Percentiles rank a stretch among this genome's conserved stretches.
These are phyloP conservation scores for Sphaceloma murrayae DNA, from an alignment of 2,329 filamentous ascomycete genomes.

Conservation along the genomic window DNA sequence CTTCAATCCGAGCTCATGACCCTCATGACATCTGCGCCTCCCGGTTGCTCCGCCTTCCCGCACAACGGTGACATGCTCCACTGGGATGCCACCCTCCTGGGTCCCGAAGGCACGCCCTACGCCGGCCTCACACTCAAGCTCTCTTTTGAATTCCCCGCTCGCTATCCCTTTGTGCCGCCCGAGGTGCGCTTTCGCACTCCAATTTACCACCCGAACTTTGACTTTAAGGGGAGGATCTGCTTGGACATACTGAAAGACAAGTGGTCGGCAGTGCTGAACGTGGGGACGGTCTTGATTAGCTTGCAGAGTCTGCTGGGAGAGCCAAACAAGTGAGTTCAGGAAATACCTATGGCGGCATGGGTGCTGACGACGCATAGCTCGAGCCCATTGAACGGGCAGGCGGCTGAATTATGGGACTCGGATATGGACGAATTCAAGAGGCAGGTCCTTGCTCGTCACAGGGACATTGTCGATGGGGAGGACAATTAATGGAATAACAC, in stretches of 20 bases:
- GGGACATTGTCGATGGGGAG: conserved; percentile 44
- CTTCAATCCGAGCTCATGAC: conserved; percentile 97
- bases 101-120: conserved; percentile 86
- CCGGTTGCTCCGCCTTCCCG: conserved; percentile 91
- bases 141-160: conserved; percentile 77
- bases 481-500: conserved; percentile 14
- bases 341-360: background rate
- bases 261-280: conserved; percentile 97
- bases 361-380: conserved; percentile 47
- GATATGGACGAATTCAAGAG: conserved; percentile 80
- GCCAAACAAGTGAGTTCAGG: conserved; percentile 78
- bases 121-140: conserved; percentile 83
- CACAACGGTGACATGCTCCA: conserved; percentile 81
- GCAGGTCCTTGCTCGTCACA: conserved; percentile 54
- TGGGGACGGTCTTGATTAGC: conserved; percentile 84
- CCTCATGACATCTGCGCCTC: conserved; percentile 89
- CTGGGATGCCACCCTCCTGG: conserved; percentile 90
- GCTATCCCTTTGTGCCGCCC: conserved; percentile 87
- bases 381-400: conserved; percentile 90
- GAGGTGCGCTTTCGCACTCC: conserved; percentile 95
- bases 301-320: conserved; percentile 92
- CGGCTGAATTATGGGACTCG: conserved; percentile 90
- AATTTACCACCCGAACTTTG: conserved; percentile 98
- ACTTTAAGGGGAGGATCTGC: conserved; percentile 94
- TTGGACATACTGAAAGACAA: conserved; percentile 97